Evolutionary conservation across 208 protist genomes (phyloP), one percentile per base, ranked within the genome.

Genomic region (Trypanosomatidae sp.): DNA sequence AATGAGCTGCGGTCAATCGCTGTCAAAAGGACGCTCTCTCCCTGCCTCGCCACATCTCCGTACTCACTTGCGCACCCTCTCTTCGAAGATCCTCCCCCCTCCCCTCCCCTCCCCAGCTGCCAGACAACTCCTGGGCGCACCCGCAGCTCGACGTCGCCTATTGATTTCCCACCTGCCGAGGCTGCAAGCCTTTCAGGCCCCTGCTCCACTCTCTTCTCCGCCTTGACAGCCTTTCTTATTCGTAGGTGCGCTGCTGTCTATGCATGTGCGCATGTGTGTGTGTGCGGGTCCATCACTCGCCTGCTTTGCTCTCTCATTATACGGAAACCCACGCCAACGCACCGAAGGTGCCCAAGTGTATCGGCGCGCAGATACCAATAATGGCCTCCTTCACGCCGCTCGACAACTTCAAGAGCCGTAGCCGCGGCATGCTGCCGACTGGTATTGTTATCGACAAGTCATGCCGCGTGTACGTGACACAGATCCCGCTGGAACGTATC

Each of bases 361-460:
- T 25, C 17, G 13, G 36, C 8, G 3, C n/a, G 33, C 36, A 3
- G 41, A 25, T 36, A 22, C 36, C 12, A 4, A 28, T 25, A 2
- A 92, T 92, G 88, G 83, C 83, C 0, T 87, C 86, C 25, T 96
- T 96, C 52, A 90, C 86, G 17, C 92, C 92, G 0, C 67, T 94
- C 2, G 82, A 86, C 22, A 77, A 46, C 62, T 69, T 66, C 44
- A 84, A 80, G 49, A 66, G 77, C 19, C 70, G 81, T 36, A 69
- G 73, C 19, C 76, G 73, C 12, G 64, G 68, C 62, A 43, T 53
- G 22, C 74, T 69, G 30, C 90, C 89, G 8, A 77, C 85, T 12
- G 91, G 92, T 65, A 87, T 97, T 69, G 87, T 97, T 47, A 91
- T 95, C 46, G 92, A 97, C 88, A 86, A 88, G 67, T 90, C 74